Base-by-base conservation (phyloP, 2,329 filamentous ascomycete genomes). In the Drechslerella stenobrocha region DNA sequence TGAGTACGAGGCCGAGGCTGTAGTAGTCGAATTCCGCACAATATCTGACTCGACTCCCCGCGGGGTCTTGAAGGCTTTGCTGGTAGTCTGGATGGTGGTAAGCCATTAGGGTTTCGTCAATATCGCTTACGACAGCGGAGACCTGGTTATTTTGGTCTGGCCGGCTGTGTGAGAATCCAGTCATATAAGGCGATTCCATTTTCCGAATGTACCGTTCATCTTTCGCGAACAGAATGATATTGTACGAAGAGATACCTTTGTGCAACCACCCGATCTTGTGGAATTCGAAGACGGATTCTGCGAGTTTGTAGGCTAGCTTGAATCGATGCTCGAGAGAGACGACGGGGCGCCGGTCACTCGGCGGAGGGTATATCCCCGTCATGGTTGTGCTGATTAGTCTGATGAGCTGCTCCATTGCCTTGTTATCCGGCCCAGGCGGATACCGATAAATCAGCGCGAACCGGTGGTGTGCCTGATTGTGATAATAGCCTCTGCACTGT, bases 181-280 rank as follows among this genome's bases (percentile, higher is more conserved):
- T 30, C 22, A 57, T 15, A 18, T 24, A 57, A 8, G 52, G 52
- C n/a, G 37, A 30, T 2, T 28, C 7, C 34, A 18, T 30, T 30
- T 23, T 37, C 13, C 20, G 23, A 7, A 32, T 11, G 15, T 30
- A 30, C 20, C n/a, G 40, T 11, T 37, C 30, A 7, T 26, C 18
- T 26, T 46, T 55, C 6, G 26, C 40, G 22, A 57, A 40, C 11
- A 47, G 35, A 15, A 57, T 37, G 11, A 57, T n/a, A 18, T 57
- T 57, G 15, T 44, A 47, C 8, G 52, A 37, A 9, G 42, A 18
- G 42, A 57, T 32, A 1, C 15, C 24, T n/a, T 35, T 23, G 52
- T 57, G 52, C 11, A 57, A 15, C 52, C 52, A 57, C 8, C 44
- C 52, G 6, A 42, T 32, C 20, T 47, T 48, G 22, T 57, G 52